These are phyloP conservation scores for Microbotryomycetes sp. DNA, from an alignment of 1,284 basidiomycete species.

Conservation along the genomic window DNA sequence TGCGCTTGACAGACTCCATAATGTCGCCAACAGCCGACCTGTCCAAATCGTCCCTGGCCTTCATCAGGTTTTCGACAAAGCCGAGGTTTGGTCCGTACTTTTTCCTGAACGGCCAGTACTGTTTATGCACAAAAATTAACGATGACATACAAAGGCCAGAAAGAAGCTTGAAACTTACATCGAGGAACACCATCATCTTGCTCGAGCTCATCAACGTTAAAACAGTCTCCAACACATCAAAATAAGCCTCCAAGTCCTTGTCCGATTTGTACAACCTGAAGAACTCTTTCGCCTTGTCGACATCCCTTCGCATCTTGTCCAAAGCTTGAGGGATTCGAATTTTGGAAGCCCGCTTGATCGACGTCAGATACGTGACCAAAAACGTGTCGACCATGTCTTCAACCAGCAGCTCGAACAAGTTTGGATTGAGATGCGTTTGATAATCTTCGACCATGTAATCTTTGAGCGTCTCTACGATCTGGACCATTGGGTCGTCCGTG, in stretches of 20 bases:
- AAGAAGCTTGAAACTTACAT: constrained; percentile 51
- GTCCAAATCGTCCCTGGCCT: constrained; percentile 83
- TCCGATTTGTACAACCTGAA: constrained; percentile 72
- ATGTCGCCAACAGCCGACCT: constrained; percentile 76
- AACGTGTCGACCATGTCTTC: constrained; percentile 91
- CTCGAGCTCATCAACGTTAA: constrained; percentile 79
- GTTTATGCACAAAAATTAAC: not conserved
- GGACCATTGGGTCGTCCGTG: constrained; percentile 59
- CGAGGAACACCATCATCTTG: constrained; percentile 86
- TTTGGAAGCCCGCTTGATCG: constrained; percentile 75
- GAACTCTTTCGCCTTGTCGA: constrained; percentile 67
- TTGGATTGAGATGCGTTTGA: constrained; percentile 79
- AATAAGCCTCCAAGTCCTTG: constrained; percentile 70
- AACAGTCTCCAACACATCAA: constrained; percentile 82
- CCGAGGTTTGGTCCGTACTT: constrained; percentile 85
- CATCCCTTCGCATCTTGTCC: constrained; percentile 73
- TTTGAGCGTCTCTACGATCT: constrained; percentile 88
- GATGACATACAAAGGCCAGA: not conserved
- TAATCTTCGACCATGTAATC: constrained; percentile 88
- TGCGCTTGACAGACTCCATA: constrained; percentile 88
- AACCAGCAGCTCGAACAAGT: constrained; percentile 82
- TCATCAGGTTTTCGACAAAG: constrained; percentile 86
- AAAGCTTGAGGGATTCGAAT: constrained; percentile 78
- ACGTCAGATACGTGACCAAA: constrained; percentile 82
- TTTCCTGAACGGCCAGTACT: constrained; percentile 78